phyloP scores from a whole-genome alignment of 2,329 filamentous ascomycete genomes.

The Magnaporthiopsis poae region DNA sequence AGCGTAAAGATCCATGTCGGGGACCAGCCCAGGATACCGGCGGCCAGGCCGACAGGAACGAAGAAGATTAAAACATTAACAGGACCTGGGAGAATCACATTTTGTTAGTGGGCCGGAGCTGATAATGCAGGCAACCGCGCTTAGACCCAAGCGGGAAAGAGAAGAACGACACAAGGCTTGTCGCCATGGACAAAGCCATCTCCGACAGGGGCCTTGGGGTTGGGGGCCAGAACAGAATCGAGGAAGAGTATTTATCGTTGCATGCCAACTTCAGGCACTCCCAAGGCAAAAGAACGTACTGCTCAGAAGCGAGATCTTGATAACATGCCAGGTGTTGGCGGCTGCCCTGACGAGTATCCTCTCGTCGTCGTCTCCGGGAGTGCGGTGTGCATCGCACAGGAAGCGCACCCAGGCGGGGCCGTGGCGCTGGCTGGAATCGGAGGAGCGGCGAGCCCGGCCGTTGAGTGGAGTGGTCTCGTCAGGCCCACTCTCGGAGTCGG shows the following conservation, averaged over 20 bases:
- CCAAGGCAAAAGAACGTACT: constrained; percentile 31
- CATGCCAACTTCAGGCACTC: background rate
- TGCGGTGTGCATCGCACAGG: constrained; percentile 39
- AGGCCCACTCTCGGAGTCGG: constrained; percentile 4
- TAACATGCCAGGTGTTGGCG: constrained; percentile 43
- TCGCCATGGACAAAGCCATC: background rate
- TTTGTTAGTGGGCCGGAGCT: background rate
- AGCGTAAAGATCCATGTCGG: constrained; percentile 61
- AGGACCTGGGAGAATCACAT: constrained; percentile 31
- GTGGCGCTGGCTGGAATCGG: constrained; percentile 8
- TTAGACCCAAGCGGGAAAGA: background rate
- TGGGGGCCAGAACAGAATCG: background rate
- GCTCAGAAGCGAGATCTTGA: constrained; percentile 48
- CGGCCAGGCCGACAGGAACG: constrained; percentile 62
- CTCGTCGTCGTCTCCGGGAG: constrained; percentile 41
- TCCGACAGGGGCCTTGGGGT: background rate
- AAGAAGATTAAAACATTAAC: constrained; percentile 64
- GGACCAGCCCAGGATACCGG: constrained; percentile 52
- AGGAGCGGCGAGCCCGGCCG: constrained; percentile 21
- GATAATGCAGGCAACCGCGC: too few species aligned
- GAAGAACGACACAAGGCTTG: background rate
- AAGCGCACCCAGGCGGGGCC: constrained; percentile 23
- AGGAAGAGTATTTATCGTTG: background rate
- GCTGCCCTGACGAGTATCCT: constrained; percentile 35
- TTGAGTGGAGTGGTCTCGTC: constrained; percentile 33